These are phyloP conservation scores for Prunus salicina DNA, from an alignment of 306 rosid genomes.

Conservation along the genomic window DNA sequence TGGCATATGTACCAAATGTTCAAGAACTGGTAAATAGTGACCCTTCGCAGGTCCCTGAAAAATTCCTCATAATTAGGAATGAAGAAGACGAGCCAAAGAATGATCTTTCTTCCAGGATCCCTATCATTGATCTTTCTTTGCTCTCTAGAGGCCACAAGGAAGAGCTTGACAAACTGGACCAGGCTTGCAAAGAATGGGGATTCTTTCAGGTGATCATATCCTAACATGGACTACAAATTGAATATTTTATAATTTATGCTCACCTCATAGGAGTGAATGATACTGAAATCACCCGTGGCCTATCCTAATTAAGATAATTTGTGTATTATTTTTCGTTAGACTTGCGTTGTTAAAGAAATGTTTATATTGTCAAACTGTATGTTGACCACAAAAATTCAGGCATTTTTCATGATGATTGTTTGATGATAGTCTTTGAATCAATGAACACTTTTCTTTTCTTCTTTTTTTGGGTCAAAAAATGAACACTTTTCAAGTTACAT, in stretches of 20 bases:
- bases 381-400: too few relatives aligned
- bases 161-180: conserved; percentile 35
- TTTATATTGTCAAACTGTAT: too few relatives aligned
- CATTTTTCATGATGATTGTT: not conserved
- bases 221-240: not conserved
- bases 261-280: too few relatives aligned
- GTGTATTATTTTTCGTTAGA: too few relatives aligned
- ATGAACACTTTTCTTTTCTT: not conserved
- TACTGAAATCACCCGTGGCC: too few relatives aligned
- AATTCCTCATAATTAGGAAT: conserved; percentile 22
- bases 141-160: conserved; percentile 26
- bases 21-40: conserved; percentile 39
- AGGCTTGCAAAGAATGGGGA: conserved; percentile 42
- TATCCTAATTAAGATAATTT: too few relatives aligned
- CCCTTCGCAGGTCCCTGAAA: conserved; percentile 26
- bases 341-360: too few relatives aligned
- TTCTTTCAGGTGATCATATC: conserved; percentile 36
- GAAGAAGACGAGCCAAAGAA: conserved; percentile 12
- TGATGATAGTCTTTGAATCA: not conserved
- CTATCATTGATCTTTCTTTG: conserved; percentile 32
- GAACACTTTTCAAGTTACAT: not conserved
- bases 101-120: conserved; percentile 31
- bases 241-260: not conserved
- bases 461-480: too few relatives aligned
- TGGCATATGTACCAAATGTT: conserved; percentile 25